Conservation (phyloP, 139 green algal genomes). For the Tetraselmis chui region DNA sequence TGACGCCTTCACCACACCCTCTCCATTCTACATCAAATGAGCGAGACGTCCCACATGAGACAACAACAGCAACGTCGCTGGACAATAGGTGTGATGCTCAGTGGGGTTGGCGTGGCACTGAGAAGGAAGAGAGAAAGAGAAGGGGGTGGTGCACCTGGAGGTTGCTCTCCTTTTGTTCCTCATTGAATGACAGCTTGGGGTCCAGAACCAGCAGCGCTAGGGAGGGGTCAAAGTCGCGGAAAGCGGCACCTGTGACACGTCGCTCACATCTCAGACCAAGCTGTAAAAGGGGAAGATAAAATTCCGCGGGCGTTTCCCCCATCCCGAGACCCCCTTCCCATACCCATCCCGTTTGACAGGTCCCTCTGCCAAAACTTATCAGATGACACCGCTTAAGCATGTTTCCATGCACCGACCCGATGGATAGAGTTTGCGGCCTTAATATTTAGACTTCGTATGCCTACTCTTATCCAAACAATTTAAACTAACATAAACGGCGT, state of each 20-base stretch:
- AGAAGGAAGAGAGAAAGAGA: background rate
- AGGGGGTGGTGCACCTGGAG: background rate
- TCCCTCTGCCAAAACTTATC: no score
- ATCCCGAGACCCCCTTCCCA: background rate
- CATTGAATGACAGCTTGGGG: conserved; percentile 72
- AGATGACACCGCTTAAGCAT: no score
- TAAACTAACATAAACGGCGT: conserved; percentile 10
- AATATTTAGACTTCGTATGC: background rate
- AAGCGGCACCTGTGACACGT: conserved; percentile 50
- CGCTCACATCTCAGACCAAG: conserved; percentile 18
- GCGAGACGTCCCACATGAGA: no score
- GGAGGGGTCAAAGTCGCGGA: conserved; percentile 59
- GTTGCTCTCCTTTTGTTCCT: conserved; percentile 25
- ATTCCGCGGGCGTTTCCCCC: no score
- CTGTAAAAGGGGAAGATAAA: conserved; percentile 27
- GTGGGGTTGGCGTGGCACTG: no score
- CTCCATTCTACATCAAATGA: conserved; percentile 25
- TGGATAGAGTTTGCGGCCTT: no score
- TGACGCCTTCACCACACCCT: conserved; percentile 41
- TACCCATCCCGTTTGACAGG: no score
- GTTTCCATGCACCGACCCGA: no score
- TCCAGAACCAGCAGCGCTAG: conserved; percentile 79
- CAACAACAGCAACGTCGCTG: no score
- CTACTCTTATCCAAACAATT: background rate
- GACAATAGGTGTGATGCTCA: no score